Base-by-base conservation (phyloP, 805 yeast genomes). In the Metschnikowia proteae region DNA sequence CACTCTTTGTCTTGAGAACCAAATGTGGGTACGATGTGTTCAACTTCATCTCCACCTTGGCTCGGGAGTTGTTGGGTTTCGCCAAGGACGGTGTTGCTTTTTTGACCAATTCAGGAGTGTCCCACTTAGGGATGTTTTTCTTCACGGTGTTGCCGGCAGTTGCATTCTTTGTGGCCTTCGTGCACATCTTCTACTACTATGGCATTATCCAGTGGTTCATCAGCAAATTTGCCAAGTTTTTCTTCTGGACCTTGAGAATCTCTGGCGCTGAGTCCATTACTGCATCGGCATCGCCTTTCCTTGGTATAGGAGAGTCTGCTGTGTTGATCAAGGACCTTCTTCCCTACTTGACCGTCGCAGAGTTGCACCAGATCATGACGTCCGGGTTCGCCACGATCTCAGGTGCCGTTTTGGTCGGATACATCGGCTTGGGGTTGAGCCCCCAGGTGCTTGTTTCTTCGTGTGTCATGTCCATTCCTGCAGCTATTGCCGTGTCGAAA, bases 401-500 rank as follows among this genome's bases (percentile, higher is more conserved):
- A 3, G 86, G 86, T 25, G 78, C 84, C 3, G 84, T 81, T 27
- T 70, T 81, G 56, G 84, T 81, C 3, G 77, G 84, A 6, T 81
- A 82, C 61, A 79, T 82, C 50, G 82, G 83, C 3, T 69, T 81
- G 62, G 86, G 86, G 31, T 73, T 82, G 55, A 80, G 78, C 55
- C 72, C 86, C 2, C 83, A 80, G 55, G 84, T 84, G 5, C 70
- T 82, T 59, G 79, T 81, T 13, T 76, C 83, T n/a, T 77, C 84
- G 28, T 82, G 86, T 70, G 82, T 82, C 46, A 81, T 81, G 86
- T 80, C 85, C 2, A 80, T 81, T 60, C 86, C 86, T 5, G 83
- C 83, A 34, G 76, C 84, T 6, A 65, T 81, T 50, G 83, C 84
- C 3, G 78, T 80, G 23, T 76, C 84, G 11, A 81, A 81, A 57